Base-by-base conservation (phyloP, 495 filamentous ascomycete species). In the Xylaria castorea region DNA sequence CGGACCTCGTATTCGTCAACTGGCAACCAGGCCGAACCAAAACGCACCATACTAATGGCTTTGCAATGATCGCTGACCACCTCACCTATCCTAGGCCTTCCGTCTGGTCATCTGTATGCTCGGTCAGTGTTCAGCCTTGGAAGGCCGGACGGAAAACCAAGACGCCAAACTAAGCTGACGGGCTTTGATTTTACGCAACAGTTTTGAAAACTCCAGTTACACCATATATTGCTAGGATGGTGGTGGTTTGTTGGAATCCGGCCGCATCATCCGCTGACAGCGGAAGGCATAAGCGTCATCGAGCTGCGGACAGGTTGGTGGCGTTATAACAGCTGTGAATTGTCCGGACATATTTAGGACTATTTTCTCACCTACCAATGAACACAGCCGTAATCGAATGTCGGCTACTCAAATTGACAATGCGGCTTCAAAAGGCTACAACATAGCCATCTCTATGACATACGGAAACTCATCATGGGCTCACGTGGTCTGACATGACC, bases 321-420 rank as follows among this genome's bases (percentile, higher is more conserved):
- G 48, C 48, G 65, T 16, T 67, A 36, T 25, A 38, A 27, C 12
- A 16, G 27, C 8, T 27, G 14, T 30, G 9, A 46, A 38, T 55
- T 20, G 1, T 38, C 65, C 30, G 20, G 32, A 38, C 42, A 67
- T 20, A 42, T 46, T 34, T 34, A 51, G 63, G 25, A 66, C 65
- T 67, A 36, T 55, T 67, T 53, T 67, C 65, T 67, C 65, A 67
- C 65, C 30, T 34, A 27, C 46, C 65, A 53, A 53, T 53, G 30
- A 53, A 25, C 30, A 27, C 2, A n/a, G 16, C 18, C 18, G 5
- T 50, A 46, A n/a, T 46, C 40, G 38, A 18, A 6, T 36, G 30
- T 18, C 30, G 25, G 38, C 27, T 46, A 22, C 20, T 50, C 9
- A 1, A 40, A 44, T 34, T 44, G 16, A 25, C 12, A 83, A 81